Conservation (phyloP, 108 stramenopile genomes). For the Chaetoceros muelleri region DNA sequence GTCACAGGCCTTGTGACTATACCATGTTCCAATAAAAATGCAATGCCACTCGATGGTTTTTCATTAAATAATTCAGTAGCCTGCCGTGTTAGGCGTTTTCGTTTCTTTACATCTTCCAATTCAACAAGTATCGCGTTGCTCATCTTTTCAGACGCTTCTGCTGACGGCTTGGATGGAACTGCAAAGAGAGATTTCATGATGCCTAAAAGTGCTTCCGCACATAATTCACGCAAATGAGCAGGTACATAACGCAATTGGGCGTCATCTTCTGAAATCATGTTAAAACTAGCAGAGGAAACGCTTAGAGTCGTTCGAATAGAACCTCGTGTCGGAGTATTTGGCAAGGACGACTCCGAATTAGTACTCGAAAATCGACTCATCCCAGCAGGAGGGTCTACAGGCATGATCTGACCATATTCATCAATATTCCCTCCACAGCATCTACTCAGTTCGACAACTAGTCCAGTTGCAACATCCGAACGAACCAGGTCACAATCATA, state of each 20-base stretch:
- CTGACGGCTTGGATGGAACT: conserved; percentile 27
- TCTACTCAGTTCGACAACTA: conserved; percentile 67
- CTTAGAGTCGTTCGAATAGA: too few relatives aligned
- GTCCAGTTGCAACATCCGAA: conserved; percentile 62
- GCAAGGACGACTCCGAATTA: background rate
- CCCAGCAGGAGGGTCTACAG: background rate
- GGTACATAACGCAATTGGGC: conserved; percentile 43
- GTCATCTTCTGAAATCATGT: conserved; percentile 7
- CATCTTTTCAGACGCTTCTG: conserved; percentile 2
- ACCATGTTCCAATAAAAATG: conserved; percentile 49
- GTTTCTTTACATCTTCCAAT: conserved; percentile 1
- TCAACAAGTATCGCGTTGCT: background rate
- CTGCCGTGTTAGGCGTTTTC: conserved; percentile 50
- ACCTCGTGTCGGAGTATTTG: conserved; percentile 10
- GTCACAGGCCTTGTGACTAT: conserved; percentile 65
- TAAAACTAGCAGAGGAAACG: conserved; percentile 1
- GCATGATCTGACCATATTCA: conserved; percentile 47
- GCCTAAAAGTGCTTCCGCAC: conserved; percentile 67
- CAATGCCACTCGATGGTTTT: conserved; percentile 61
- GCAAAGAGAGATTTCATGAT: conserved; percentile 53
- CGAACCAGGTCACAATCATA: conserved; percentile 70
- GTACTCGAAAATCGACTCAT: background rate
- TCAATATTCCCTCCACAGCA: conserved; percentile 68
- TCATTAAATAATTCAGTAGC: conserved; percentile 74
- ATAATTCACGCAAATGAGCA: conserved; percentile 71